These are phyloP conservation scores for Fusarium xylarioides DNA, from an alignment of 2,329 filamentous ascomycete species.

Conservation along the genomic window DNA sequence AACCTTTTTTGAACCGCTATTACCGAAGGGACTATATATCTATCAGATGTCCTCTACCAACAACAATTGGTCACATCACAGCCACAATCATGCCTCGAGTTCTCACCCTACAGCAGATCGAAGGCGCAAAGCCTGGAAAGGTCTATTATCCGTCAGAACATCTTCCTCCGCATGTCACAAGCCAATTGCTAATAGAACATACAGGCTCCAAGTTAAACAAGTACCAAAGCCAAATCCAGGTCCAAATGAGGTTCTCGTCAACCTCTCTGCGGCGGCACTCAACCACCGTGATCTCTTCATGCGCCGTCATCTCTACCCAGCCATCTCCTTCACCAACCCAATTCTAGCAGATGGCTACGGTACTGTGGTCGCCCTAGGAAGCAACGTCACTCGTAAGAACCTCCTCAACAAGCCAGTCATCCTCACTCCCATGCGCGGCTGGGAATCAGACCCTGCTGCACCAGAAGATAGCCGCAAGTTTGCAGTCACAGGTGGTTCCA, in stretches of 20 bases:
- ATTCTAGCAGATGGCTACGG: constrained; percentile 87
- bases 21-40: neutral
- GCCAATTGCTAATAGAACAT: constrained; percentile 1
- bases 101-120: constrained; percentile 73
- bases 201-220: constrained; percentile 67
- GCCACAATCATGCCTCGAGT: constrained; percentile 58
- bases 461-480: constrained; percentile 73
- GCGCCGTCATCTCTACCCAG: constrained; percentile 90
- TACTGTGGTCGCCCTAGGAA: constrained; percentile 71
- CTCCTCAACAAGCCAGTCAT: constrained; percentile 75
- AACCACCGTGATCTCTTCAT: constrained; percentile 98
- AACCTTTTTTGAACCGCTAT: neutral
- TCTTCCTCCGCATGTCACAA: neutral
- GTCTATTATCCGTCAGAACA: constrained; percentile 80
- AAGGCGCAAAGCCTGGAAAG: constrained; percentile 81
- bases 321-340: constrained; percentile 79
- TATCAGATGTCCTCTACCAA: neutral
- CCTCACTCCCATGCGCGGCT: constrained; percentile 80
- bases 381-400: constrained; percentile 50
- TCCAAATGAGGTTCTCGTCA: constrained; percentile 76
- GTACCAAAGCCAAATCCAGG: constrained; percentile 70
- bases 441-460: constrained; percentile 75
- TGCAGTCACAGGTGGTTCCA: constrained; percentile 75
- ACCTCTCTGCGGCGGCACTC: constrained; percentile 80
- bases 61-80: neutral